Evolutionary conservation across 139 green algal species (phyloP), one percentile per base, ranked within the genome.

Genomic region (Volvox reticuliferus): DNA sequence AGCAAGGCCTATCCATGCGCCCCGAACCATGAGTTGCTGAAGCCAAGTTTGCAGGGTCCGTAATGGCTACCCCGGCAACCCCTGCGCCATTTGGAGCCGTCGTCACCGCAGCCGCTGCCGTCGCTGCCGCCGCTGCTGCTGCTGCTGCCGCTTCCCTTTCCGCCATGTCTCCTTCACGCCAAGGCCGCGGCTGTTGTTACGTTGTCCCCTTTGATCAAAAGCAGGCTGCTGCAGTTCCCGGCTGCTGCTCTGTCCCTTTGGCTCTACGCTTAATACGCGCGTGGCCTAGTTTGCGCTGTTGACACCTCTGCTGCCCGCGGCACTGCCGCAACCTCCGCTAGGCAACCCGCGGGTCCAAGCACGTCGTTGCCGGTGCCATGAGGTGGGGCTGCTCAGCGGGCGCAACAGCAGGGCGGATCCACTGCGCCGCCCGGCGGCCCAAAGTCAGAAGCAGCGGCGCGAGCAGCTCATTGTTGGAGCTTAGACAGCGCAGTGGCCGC

Each of bases 71-170:
- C 44, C 44, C 44, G 44, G 44, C 9, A 55, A 5, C 44, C 44
- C 44, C 9, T 55, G 44, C 44, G 44, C 44, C 44, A 55, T 9
- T 55, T 55, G 44, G 9, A 9, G 44, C 44, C 80, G 1, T 5
- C 17, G 36, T 18, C 22, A 1, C 1, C 63, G 36, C 20, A 18
- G 36, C 36, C 30, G 18, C 36, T 33, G 78, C 78, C 2, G 36
- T 36, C 35, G 12, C 36, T 33, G 36, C 78, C 63, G 78, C 36
- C 18, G 78, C 78, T 84, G 78, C 78, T 84, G 78, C 78, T 67
- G 78, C 75, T 81, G 30, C 5, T 81, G n/a, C 32, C 12, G 30
- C 21, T 73, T 5, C 12, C 24, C 12, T 24, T 73, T 73, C 65
- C 65, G 65, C 65, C 65, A 73, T 73, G 12, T 28, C 65, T 24